Base-by-base conservation (phyloP, 371 early-diverging fungal species). In the Mortierella sp. region DNA sequence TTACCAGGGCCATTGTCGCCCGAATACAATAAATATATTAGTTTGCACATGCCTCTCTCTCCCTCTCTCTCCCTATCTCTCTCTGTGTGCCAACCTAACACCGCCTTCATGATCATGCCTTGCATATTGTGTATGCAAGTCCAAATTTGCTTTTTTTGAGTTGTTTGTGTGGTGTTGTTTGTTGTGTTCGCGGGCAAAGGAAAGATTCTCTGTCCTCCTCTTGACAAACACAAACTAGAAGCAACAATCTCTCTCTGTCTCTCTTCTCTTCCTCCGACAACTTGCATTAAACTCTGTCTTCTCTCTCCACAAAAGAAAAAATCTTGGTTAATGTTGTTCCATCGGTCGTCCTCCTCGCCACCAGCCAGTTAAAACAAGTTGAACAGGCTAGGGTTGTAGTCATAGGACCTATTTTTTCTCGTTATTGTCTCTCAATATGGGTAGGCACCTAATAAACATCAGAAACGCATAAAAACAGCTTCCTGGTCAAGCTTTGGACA, bases 31-130 rank as follows among this genome's bases (percentile, higher is more conserved):
- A 38, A 38, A 31, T 21, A 38, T 65, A 65, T 65, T 65, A 65
- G 21, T 38, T 65, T 65, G 65, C 65, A 65, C 65, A 65, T 65
- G 65, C 65, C 65, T 65, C 21, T n/a, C 58, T 57, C 26, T 9
- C 65, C 38, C 21, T n/a, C 58, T 57, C 26, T 9, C 13, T 58
- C 13, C 4, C 28, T 9, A 21, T 5, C 24, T 38, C n/a, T 24
- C 24, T 26, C 57, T 11, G 10, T 26, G 11, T 5, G 7, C 7
- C 31, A 26, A 31, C 60, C 60, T 13, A 48, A 48, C 48, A 28
- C 60, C 14, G 28, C 60, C 13, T 28, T 60, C 42, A 38, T 38
- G 42, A 3, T 60, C 31, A 60, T 65, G 38, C 65, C 19, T 19
- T 65, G 65, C 65, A 60, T 38, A 5, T 38, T 38, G 42, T 38